Evolutionary conservation across 2,329 filamentous ascomycete genomes (phyloP), one percentile per base, ranked within the genome.

Genomic region (Mycocentrospora acerina): DNA sequence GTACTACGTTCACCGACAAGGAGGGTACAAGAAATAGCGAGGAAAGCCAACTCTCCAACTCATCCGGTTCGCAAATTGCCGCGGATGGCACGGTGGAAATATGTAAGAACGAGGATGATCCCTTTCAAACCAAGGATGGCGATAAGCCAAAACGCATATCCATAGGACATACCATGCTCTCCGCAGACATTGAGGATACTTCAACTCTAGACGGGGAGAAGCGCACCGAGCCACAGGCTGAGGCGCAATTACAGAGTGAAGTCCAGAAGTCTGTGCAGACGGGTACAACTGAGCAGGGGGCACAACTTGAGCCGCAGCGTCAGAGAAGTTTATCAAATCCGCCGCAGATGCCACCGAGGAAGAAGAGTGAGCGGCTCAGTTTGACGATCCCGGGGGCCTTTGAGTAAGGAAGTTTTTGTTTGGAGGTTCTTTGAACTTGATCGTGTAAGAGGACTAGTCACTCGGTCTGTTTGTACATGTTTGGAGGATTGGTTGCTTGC

Each of bases 121-220:
- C 63, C 1, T 69, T 69, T 29, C 48, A 52, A 17, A 48, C 45
- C 4, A 52, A 56, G 22, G 52, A 33, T 7, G 50, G 47, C 9
- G 57, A 57, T 4, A 36, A 53, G 35, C 36, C 39, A 35, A 69
- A 68, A 46, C 55, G 62, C 10, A 59, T 69, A 2, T 66, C 62
- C 1, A 69, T 68, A 18, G 66, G 66, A 24, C 65, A 66, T 22
- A 67, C 62, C 0, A 40, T 68, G 28, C 57, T 69, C 26, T 59
- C 55, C 29, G 37, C 26, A 6, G 40, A 38, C 19, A 14, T 39
- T 12, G 29, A 53, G 27, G 34, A 46, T 12, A 22, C 24, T 24
- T 32, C 54, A 44, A 25, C 42, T 40, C 24, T 26, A 22, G 58
- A 63, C 1, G 60, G 67, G 14, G 64, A 67, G 46, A 55, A 62